Evolutionary conservation across 108 stramenopile species (phyloP).

Genomic region (Cylindrotheca fusiformis): DNA sequence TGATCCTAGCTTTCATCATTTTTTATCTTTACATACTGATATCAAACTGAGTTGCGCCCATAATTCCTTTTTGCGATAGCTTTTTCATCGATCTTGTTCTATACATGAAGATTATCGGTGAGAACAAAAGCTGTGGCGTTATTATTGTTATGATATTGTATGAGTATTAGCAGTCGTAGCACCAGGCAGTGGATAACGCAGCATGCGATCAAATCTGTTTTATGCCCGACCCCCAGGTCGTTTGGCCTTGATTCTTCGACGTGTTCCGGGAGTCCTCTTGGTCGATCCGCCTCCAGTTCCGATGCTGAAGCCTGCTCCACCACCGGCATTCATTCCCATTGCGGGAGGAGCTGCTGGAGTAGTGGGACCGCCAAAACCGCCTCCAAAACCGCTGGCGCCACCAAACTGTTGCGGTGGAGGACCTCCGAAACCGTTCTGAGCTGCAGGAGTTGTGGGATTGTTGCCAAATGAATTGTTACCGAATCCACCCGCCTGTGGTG

Average conservation of each 20-base stretch:
- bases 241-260: conserved; percentile 22
- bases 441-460: conserved; percentile 2
- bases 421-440: no score
- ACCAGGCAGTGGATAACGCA: no score
- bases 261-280: conserved; percentile 7
- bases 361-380: not conserved
- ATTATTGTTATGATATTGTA: no score
- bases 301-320: conserved; percentile 18
- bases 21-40: no score
- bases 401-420: conserved; percentile 8
- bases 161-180: no score
- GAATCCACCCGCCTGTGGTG: not conserved
- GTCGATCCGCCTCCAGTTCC: conserved; percentile 22
- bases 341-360: not conserved
- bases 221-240: conserved; percentile 11
- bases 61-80: no score
- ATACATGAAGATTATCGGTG: no score
- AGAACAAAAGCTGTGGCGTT: no score
- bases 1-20: no score
- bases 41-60: no score
- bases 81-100: no score
- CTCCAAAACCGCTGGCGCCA: conserved; percentile 14
- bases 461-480: not conserved
- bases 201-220: no score
- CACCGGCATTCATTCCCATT: not conserved